Evolutionary conservation across 768 basidiomycete genomes (phyloP).

Genomic region (Polyporus arcularius): DNA sequence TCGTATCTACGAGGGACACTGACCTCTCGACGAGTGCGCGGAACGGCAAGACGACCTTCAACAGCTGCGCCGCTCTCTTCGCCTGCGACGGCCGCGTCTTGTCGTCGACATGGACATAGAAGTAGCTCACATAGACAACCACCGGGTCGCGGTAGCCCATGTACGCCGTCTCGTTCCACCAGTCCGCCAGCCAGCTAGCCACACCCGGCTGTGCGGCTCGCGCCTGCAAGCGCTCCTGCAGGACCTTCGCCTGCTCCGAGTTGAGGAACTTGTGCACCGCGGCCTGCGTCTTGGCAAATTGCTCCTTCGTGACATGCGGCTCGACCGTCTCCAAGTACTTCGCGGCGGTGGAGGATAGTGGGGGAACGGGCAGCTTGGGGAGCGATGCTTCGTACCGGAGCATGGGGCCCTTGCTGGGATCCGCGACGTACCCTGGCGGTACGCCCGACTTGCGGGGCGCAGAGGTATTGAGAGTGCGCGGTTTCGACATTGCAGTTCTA

Average conservation of each 20-base stretch:
- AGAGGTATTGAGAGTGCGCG: slow-evolving; percentile 35
- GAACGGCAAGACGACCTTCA: slow-evolving; percentile 87
- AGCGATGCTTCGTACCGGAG: slow-evolving; percentile 73
- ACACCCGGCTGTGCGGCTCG: slow-evolving; percentile 62
- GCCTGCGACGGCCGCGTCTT: slow-evolving; percentile 53
- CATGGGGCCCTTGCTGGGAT: slow-evolving; percentile 65
- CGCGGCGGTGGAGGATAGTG: slow-evolving; percentile 75
- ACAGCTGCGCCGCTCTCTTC: slow-evolving; percentile 74
- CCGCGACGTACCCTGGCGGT: slow-evolving; percentile 51
- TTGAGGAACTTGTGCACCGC: slow-evolving; percentile 68
- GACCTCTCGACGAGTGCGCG: slow-evolving; percentile 81
- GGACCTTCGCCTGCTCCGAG: slow-evolving; percentile 65
- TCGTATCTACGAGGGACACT: slow-evolving; percentile 23
- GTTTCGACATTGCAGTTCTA: slow-evolving; percentile 21
- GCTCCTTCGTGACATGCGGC: slow-evolving; percentile 70
- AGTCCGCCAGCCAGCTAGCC: slow-evolving; percentile 90
- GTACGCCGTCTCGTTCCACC: slow-evolving; percentile 97
- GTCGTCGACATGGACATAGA: slow-evolving; percentile 85
- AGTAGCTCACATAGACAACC: slow-evolving; percentile 93
- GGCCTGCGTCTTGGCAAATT: slow-evolving; percentile 57
- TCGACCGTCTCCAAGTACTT: slow-evolving; percentile 89
- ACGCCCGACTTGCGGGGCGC: slow-evolving; percentile 33
- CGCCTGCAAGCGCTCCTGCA: slow-evolving; percentile 77
- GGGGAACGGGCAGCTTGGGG: slow-evolving; percentile 80
- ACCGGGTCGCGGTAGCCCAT: slow-evolving; percentile 89